Evolutionary conservation across 2,329 filamentous ascomycete species (phyloP).

Genomic region (Aspergillus aculeatinus): DNA sequence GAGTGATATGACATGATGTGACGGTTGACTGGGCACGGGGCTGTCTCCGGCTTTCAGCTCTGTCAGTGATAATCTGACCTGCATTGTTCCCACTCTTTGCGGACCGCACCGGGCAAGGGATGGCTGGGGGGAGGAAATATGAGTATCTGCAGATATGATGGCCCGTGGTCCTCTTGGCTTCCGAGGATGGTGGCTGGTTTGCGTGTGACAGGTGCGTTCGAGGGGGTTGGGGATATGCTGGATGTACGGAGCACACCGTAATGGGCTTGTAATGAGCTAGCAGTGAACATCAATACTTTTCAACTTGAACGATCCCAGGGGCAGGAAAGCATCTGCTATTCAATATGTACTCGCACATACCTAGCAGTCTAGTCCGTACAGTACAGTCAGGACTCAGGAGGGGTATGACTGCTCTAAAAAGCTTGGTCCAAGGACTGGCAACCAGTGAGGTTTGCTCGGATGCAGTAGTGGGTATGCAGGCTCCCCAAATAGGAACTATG

Average conservation of each 20-base stretch:
- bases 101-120: not conserved
- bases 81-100: not conserved
- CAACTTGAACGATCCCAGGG: not conserved
- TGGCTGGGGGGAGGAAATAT: not conserved
- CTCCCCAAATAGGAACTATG: constrained; percentile 14
- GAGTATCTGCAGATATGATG: not conserved
- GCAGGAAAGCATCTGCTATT: not conserved
- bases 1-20: not conserved
- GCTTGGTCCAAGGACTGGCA: constrained; percentile 16
- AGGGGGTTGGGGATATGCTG: not conserved
- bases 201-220: not conserved
- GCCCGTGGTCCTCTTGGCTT: not conserved
- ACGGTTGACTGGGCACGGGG: not conserved
- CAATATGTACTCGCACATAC: too few species aligned
- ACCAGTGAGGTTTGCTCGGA: constrained; percentile 10
- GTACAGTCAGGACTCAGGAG: not conserved
- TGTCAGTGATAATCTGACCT: not conserved
- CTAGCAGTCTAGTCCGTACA: too few species aligned
- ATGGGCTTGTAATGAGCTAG: too few species aligned
- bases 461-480: constrained; percentile 14
- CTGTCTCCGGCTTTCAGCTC: not conserved
- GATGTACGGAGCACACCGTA: not conserved
- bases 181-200: not conserved
- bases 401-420: constrained; percentile 15
- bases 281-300: not conserved